Percentiles rank a stretch among this genome's conserved stretches.
phyloP scores from a whole-genome alignment of 768 basidiomycete genomes.

The Tylopilus vinaceipallidus region DNA sequence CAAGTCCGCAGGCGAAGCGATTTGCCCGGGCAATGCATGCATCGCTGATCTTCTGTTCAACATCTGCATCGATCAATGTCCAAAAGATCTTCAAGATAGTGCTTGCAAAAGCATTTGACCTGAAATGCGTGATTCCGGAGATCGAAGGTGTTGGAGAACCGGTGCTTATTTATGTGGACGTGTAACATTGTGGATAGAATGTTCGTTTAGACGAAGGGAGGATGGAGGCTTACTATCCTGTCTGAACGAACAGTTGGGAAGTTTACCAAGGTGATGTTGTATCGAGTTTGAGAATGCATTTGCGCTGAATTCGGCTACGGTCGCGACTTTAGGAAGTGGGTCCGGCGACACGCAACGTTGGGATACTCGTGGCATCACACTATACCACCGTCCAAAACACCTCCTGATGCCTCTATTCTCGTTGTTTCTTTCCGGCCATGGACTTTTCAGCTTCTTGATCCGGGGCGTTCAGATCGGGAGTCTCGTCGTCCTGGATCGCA shows the following conservation, averaged over 20 bases:
- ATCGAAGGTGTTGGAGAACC: conserved; percentile 97
- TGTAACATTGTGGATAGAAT: conserved; percentile 33
- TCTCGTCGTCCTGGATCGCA: conserved; percentile 16
- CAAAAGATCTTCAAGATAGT: conserved; percentile 99
- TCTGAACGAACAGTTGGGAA: conserved; percentile 11
- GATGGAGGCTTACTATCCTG: conserved; percentile 16
- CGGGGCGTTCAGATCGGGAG: conserved; percentile 19
- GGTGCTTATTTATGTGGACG: conserved; percentile 87
- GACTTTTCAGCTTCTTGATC: conserved; percentile 16
- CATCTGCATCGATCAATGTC: conserved; percentile 97
- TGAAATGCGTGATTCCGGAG: conserved; percentile 98
- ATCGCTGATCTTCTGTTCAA: conserved; percentile 99
- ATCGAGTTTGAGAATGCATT: conserved; percentile 17
- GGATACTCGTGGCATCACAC: conserved; percentile 18
- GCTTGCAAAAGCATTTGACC: conserved; percentile 93
- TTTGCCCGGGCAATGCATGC: conserved; percentile 99
- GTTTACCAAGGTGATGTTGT: conserved; percentile 31
- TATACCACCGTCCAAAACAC: conserved; percentile 16
- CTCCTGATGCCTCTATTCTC: conserved; percentile 5
- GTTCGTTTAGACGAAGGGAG: conserved; percentile 18
- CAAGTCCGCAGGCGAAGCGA: conserved; percentile 73
- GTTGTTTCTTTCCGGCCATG: conserved; percentile 12
- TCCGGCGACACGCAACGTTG: conserved; percentile 8
- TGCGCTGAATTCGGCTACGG: conserved; percentile 20
- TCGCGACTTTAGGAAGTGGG: conserved; percentile 19